These are phyloP conservation scores for Carpinus fangiana DNA, from an alignment of 306 rosid genomes.

Conservation along the genomic window DNA sequence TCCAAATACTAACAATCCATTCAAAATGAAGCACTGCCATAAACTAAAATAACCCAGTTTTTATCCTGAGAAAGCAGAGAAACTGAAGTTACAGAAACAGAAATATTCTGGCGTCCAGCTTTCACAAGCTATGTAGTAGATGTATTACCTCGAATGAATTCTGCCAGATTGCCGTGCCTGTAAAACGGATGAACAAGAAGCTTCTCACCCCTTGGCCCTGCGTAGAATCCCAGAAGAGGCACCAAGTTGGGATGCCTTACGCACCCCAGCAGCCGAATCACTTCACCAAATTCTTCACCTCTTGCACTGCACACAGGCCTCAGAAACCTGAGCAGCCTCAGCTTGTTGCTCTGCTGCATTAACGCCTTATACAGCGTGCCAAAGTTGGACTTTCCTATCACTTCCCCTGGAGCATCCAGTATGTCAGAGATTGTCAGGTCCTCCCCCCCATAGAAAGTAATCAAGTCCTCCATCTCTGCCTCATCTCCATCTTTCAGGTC, in stretches of 20 bases:
- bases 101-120: not conserved
- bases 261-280: slow-evolving; percentile 64
- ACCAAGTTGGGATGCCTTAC: slow-evolving; percentile 78
- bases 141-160: slow-evolving; percentile 70
- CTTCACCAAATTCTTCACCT: slow-evolving; percentile 58
- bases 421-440: slow-evolving; percentile 73
- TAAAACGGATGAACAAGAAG: slow-evolving; percentile 90
- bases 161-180: slow-evolving; percentile 65
- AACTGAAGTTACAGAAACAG: not conserved
- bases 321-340: slow-evolving; percentile 80
- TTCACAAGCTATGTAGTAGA: not conserved
- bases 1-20: slow-evolving; percentile 9
- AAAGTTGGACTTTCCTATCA: slow-evolving; percentile 84
- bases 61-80: slow-evolving; percentile 19
- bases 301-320: slow-evolving; percentile 72
- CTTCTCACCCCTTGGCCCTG: slow-evolving; percentile 95
- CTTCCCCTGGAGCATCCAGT: slow-evolving; percentile 97
- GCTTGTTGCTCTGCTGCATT: slow-evolving; percentile 60
- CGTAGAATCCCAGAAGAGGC: slow-evolving; percentile 86
- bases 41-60: not conserved
- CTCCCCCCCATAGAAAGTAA: slow-evolving; percentile 69
- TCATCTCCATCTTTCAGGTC: slow-evolving; percentile 42
- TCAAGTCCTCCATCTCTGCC: slow-evolving; percentile 53
- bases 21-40: slow-evolving; percentile 20
- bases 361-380: slow-evolving; percentile 89